Conservation (phyloP, 208 protist genomes). For the Leishmania amazonensis region DNA sequence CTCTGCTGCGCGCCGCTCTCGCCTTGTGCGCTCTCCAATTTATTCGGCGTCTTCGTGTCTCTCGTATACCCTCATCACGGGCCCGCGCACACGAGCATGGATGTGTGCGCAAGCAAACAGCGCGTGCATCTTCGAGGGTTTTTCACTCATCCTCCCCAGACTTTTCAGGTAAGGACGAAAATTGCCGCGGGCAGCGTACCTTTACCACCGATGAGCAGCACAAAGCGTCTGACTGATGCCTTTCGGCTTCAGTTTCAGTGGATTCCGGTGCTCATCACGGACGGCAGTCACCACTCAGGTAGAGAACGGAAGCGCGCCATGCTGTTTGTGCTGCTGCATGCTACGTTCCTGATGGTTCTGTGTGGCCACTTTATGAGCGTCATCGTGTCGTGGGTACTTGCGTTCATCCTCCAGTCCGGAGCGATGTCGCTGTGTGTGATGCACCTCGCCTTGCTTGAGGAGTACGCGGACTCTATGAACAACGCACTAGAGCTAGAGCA, state of each 20-base stretch:
- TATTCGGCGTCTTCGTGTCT: neutral
- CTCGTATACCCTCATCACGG: neutral
- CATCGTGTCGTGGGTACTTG: constrained; percentile 43
- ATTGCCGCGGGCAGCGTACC: too few relatives aligned
- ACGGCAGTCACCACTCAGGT: constrained; percentile 39
- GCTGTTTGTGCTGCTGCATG: constrained; percentile 62
- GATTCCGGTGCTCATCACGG: constrained; percentile 57
- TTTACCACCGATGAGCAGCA: neutral
- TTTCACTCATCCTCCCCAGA: neutral
- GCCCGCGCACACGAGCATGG: neutral
- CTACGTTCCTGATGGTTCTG: constrained; percentile 52
- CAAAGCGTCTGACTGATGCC: constrained; percentile 38
- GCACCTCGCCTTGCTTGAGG: constrained; percentile 41
- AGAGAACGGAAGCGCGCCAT: constrained; percentile 36
- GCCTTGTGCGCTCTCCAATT: neutral
- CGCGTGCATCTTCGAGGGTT: neutral
- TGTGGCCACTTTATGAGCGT: constrained; percentile 36
- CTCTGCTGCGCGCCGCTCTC: neutral
- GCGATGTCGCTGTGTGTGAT: constrained; percentile 47
- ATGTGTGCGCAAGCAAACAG: neutral
- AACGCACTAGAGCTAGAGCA: constrained; percentile 68
- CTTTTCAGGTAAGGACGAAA: neutral
- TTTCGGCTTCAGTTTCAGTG: constrained; percentile 71
- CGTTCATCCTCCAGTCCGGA: constrained; percentile 58
- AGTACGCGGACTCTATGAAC: constrained; percentile 56